These are phyloP conservation scores for Dioscorea dumetorum DNA, from an alignment of 106 monocot species.

Conservation along the genomic window DNA sequence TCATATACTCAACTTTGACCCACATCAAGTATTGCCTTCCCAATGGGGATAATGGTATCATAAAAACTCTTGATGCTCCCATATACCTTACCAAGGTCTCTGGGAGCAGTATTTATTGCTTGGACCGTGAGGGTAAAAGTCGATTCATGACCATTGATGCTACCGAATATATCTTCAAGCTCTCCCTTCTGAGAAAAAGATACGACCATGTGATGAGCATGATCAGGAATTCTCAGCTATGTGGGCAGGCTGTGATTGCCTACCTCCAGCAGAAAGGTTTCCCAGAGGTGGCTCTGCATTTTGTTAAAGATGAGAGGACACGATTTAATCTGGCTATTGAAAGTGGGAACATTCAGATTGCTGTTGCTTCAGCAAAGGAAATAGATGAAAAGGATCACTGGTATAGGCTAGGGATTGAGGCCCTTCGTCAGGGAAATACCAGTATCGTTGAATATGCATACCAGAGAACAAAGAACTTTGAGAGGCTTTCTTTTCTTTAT, in stretches of 20 bases:
- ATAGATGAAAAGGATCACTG: slow-evolving; percentile 39
- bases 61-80: slow-evolving; percentile 54
- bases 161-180: slow-evolving; percentile 60
- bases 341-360: slow-evolving; percentile 54
- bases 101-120: slow-evolving; percentile 26
- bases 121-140: slow-evolving; percentile 38
- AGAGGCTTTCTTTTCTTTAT: slow-evolving; percentile 38
- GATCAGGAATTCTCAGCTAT: slow-evolving; percentile 31
- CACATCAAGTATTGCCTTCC: slow-evolving; percentile 49
- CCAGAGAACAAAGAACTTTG: slow-evolving; percentile 33
- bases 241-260: slow-evolving; percentile 32
- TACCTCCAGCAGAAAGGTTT: slow-evolving; percentile 41
- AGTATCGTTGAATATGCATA: slow-evolving; percentile 40
- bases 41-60: slow-evolving; percentile 56
- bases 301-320: slow-evolving; percentile 61
- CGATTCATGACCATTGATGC: slow-evolving; percentile 30
- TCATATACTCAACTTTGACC: slow-evolving; percentile 40
- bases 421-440: slow-evolving; percentile 32
- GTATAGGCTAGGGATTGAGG: slow-evolving; percentile 34
- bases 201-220: slow-evolving; percentile 39
- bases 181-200: slow-evolving; percentile 43
- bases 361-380: slow-evolving; percentile 35
- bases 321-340: slow-evolving; percentile 57
- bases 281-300: slow-evolving; percentile 38
- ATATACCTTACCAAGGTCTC: slow-evolving; percentile 57